Evolutionary conservation across 306 rosid genomes (phyloP).

Genomic region (Fragaria ananassa): DNA sequence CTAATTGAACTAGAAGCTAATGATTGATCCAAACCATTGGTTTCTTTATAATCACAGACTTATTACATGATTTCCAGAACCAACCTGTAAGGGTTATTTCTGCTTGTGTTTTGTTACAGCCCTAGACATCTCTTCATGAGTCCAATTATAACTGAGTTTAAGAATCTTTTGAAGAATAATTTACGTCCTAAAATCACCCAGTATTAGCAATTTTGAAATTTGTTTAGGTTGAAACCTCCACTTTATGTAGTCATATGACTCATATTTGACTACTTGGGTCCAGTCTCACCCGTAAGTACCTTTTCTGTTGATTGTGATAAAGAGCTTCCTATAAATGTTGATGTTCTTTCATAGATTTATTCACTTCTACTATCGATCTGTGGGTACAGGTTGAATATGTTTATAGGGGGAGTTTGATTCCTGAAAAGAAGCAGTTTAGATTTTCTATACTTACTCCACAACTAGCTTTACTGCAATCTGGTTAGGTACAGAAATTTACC

Average conservation of each 20-base stretch:
- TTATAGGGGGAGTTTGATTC: not conserved
- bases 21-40: not conserved
- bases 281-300: not conserved
- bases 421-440: not conserved
- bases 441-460: not conserved
- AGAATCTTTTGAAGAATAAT: not conserved
- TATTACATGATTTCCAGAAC: not conserved
- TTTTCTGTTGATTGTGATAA: not conserved
- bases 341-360: not conserved
- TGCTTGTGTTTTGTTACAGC: not conserved
- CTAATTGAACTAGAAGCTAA: not conserved
- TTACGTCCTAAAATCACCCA: not conserved
- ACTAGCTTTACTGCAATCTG: not conserved
- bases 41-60: not conserved
- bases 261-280: not conserved
- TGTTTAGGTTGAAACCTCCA: not conserved
- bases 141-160: not conserved
- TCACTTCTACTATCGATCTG: not conserved
- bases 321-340: not conserved
- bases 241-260: not conserved
- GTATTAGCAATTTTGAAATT: not conserved
- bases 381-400: not conserved
- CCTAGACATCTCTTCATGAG: not conserved
- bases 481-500: not conserved
- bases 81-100: not conserved